These are phyloP conservation scores for Carpinus viminea DNA, from an alignment of 306 rosid genomes.

Conservation along the genomic window DNA sequence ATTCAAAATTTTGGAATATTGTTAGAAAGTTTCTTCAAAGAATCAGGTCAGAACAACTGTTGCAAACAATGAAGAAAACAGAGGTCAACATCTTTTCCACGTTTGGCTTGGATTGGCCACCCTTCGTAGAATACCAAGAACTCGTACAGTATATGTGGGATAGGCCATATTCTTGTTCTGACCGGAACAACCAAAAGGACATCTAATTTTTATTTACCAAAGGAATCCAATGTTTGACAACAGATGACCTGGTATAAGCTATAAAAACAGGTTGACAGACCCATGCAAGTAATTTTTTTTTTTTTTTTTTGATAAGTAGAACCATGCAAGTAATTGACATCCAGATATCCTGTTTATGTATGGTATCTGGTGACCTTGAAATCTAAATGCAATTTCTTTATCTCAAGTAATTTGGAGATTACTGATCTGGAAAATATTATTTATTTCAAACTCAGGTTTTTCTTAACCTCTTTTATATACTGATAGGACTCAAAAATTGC, in stretches of 20 bases:
- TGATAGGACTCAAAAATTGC: background rate
- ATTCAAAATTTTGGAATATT: constrained; percentile 20
- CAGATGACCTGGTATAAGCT: background rate
- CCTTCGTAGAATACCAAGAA: background rate
- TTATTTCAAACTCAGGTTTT: background rate
- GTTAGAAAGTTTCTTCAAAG: background rate
- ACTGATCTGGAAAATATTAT: background rate
- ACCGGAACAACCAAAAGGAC: background rate
- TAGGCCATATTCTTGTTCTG: background rate
- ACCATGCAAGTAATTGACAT: background rate
- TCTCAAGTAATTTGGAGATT: background rate
- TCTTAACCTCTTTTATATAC: background rate
- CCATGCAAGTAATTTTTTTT: background rate
- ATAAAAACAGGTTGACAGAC: background rate
- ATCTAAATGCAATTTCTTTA: background rate
- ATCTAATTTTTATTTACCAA: background rate
- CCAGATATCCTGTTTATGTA: background rate
- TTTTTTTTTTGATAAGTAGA: too few species aligned
- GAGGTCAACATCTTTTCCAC: background rate
- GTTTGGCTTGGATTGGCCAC: background rate
- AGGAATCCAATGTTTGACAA: constrained; percentile 11
- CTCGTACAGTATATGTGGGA: background rate
- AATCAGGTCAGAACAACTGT: background rate
- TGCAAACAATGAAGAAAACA: background rate
- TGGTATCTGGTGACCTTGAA: background rate